Conservation (phyloP, 2,329 filamentous ascomycete genomes). For the Alternaria consortialis region DNA sequence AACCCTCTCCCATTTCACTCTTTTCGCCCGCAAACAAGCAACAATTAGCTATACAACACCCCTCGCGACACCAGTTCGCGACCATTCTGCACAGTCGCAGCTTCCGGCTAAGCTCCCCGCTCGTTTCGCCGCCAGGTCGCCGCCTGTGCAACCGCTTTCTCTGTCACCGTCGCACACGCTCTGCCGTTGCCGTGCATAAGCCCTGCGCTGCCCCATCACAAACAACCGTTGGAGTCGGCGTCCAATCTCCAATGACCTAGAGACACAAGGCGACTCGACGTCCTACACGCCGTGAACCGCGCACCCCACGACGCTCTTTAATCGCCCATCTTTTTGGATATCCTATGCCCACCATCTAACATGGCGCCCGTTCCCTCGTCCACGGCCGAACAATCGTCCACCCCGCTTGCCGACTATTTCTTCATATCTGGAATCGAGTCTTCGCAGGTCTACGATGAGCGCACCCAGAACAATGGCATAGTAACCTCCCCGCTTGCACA, state of each 20-base stretch:
- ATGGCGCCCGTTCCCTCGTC: constrained; percentile 53
- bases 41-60: neutral
- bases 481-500: constrained; percentile 42
- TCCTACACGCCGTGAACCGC: constrained; percentile 35
- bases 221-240: constrained; percentile 41
- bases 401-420: constrained; percentile 72
- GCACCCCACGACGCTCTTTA: constrained; percentile 35
- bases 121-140: constrained; percentile 22
- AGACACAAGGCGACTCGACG: constrained; percentile 37
- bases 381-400: constrained; percentile 55
- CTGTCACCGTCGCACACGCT: constrained; percentile 40
- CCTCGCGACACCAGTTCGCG: neutral
- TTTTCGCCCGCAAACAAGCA: constrained; percentile 16
- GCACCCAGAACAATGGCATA: constrained; percentile 43
- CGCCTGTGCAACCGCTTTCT: constrained; percentile 37
- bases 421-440: constrained; percentile 68
- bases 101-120: constrained; percentile 29
- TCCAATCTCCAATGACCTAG: constrained; percentile 49
- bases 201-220: constrained; percentile 35
- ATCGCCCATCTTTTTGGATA: constrained; percentile 38
- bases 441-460: constrained; percentile 60
- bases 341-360: constrained; percentile 38
- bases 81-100: constrained; percentile 19
- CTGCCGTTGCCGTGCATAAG: constrained; percentile 28
- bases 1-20: constrained; percentile 13